Percentiles rank a stretch among this genome's conserved stretches.
Evolutionary conservation across 805 yeast genomes (phyloP).

Genomic region (Martiniozyma abietophila): DNA sequence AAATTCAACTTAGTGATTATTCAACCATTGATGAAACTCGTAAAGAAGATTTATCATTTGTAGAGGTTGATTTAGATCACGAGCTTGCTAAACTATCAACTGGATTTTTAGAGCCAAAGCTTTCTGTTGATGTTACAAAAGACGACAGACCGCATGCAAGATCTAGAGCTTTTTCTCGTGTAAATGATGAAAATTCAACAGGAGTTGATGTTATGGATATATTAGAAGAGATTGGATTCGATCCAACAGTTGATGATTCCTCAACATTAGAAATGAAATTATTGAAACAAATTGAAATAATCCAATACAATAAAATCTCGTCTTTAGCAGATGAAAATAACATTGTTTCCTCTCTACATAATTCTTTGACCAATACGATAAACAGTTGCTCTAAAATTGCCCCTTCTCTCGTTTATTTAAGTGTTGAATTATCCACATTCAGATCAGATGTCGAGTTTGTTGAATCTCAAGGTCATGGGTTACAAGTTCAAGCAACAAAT

Average conservation of each 20-base stretch:
- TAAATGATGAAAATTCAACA: constrained; percentile 14
- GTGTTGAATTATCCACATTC: constrained; percentile 54
- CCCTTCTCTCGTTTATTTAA: constrained; percentile 44
- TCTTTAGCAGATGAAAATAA: constrained; percentile 35
- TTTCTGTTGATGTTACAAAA: too few relatives aligned
- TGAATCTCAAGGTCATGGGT: constrained; percentile 68
- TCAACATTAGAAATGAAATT: constrained; percentile 49
- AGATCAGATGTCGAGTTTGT: constrained; percentile 61
- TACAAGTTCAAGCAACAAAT: constrained; percentile 77
- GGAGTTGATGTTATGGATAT: constrained; percentile 46
- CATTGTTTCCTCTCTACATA: constrained; percentile 33
- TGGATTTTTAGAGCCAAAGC: too few relatives aligned
- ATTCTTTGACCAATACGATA: constrained; percentile 34
- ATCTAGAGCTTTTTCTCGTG: constrained; percentile 25
- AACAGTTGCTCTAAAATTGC: constrained; percentile 47
- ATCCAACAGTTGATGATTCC: constrained; percentile 49
- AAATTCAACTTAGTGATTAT: background rate
- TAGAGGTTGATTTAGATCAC: background rate
- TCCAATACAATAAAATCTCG: constrained; percentile 55
- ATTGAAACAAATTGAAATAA: constrained; percentile 45
- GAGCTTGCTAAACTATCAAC: background rate
- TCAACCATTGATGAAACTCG: background rate
- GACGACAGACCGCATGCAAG: constrained; percentile 15
- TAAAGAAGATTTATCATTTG: too few relatives aligned
- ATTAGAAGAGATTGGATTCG: constrained; percentile 74